Evolutionary conservation across 1,284 basidiomycete genomes (phyloP).

Genomic region (Ceratobasidium sp.): DNA sequence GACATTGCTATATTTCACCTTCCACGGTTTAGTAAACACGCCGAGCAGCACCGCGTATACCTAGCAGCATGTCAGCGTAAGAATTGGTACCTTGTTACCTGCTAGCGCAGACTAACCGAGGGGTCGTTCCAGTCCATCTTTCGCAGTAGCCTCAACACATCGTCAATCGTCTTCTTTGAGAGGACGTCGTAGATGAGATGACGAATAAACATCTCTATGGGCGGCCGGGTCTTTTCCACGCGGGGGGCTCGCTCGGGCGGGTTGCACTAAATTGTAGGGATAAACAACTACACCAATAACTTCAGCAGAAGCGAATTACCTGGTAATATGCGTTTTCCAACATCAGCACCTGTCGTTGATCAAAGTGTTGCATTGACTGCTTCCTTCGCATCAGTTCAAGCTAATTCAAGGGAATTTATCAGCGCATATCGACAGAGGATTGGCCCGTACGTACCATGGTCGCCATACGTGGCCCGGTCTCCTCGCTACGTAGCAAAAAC

Average conservation of each 20-base stretch:
- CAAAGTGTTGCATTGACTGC: constrained; percentile 91
- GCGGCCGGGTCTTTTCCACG: constrained; percentile 85
- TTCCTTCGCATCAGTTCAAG: constrained; percentile 95
- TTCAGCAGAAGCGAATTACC: constrained; percentile 59
- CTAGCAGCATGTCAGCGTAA: neutral
- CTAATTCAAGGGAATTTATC: constrained; percentile 58
- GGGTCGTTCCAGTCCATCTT: constrained; percentile 96
- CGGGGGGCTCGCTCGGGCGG: constrained; percentile 93
- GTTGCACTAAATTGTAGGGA: constrained; percentile 76
- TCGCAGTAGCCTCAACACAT: constrained; percentile 89
- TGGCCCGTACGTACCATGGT: constrained; percentile 71
- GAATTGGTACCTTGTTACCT: neutral
- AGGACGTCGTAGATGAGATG: constrained; percentile 94
- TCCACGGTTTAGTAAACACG: constrained; percentile 96
- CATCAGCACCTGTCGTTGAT: constrained; percentile 88
- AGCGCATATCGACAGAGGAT: neutral
- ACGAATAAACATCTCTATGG: constrained; percentile 92
- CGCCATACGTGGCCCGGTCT: constrained; percentile 85
- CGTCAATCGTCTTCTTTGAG: constrained; percentile 90
- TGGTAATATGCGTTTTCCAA: constrained; percentile 99
- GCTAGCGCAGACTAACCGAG: constrained; percentile 54
- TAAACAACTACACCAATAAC: constrained; percentile 28
- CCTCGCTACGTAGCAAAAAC: constrained; percentile 88
- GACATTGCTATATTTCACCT: constrained; percentile 92
- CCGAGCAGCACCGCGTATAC: constrained; percentile 64